Percentiles rank a stretch among this genome's conserved stretches.
Conservation (phyloP, 163 green algal species). For the Chlamydomonas reinhardtii region DNA sequence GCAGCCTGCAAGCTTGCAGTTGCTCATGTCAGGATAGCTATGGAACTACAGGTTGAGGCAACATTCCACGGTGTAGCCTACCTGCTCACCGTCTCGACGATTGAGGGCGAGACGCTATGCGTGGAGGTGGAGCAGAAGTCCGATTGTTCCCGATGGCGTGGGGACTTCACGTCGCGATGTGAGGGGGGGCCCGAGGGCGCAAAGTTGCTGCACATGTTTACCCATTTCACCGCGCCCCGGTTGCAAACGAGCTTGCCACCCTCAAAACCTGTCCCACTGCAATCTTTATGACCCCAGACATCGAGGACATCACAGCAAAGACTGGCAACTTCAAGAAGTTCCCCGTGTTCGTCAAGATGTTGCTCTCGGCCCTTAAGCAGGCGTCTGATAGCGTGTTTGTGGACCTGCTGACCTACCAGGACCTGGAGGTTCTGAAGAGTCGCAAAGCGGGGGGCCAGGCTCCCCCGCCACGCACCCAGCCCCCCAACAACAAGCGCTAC, state of each 20-base stretch:
- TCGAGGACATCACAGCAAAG: constrained; percentile 92
- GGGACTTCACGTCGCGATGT: constrained; percentile 81
- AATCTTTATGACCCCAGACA: constrained; percentile 68
- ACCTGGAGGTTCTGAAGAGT: constrained; percentile 86
- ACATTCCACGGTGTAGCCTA: constrained; percentile 73
- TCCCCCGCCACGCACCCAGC: constrained; percentile 13
- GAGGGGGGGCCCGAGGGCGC: neutral
- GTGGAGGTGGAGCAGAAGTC: constrained; percentile 78
- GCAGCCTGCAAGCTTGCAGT: too few species aligned
- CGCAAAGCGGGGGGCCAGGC: constrained; percentile 16
- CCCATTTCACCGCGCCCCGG: neutral
- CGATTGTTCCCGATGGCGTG: constrained; percentile 72
- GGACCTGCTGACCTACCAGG: constrained; percentile 88
- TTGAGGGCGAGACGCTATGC: constrained; percentile 69
- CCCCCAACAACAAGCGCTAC: constrained; percentile 88
- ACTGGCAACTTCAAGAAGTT: constrained; percentile 94
- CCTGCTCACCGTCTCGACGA: constrained; percentile 65
- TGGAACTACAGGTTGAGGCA: constrained; percentile 62
- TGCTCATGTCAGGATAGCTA: too few species aligned
- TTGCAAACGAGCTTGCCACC: too few species aligned
- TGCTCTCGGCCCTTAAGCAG: constrained; percentile 80
- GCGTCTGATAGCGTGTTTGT: constrained; percentile 84
- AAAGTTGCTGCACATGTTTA: neutral
- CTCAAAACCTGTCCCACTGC: too few species aligned
- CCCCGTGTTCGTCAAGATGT: constrained; percentile 89